These are phyloP conservation scores for Saussurea involucrata DNA, from an alignment of 129 eudicot species.

Conservation along the genomic window DNA sequence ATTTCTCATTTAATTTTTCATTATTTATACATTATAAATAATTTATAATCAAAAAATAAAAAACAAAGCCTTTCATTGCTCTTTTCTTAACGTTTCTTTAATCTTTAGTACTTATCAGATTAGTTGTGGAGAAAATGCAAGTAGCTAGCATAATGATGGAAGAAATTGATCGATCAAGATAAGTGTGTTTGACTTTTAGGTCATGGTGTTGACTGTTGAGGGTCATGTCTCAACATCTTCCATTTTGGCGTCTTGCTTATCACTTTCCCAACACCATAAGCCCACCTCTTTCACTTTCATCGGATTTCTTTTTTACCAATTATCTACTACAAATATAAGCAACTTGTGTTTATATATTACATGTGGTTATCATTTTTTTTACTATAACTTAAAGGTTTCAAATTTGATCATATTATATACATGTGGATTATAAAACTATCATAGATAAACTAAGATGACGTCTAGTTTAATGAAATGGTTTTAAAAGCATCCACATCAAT, in stretches of 20 bases:
- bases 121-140: not conserved
- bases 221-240: not conserved
- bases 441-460: too few species aligned
- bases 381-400: not conserved
- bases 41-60: too few species aligned
- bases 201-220: not conserved
- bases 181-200: not conserved
- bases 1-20: not conserved
- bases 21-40: too few species aligned
- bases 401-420: not conserved
- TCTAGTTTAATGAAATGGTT: too few species aligned
- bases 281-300: not conserved
- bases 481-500: too few species aligned
- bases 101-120: too few species aligned
- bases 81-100: too few species aligned
- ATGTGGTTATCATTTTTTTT: not conserved
- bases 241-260: not conserved
- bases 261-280: not conserved
- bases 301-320: not conserved
- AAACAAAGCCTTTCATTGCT: not conserved
- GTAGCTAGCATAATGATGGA: not conserved
- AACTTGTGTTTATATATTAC: not conserved
- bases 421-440: not conserved
- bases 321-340: not conserved
- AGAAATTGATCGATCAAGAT: not conserved